A percentile compares a stretch with the other conserved stretches of the same genome.
These are phyloP conservation scores for Termitomyces sp. DNA, from an alignment of 768 basidiomycete species.

Conservation along the genomic window DNA sequence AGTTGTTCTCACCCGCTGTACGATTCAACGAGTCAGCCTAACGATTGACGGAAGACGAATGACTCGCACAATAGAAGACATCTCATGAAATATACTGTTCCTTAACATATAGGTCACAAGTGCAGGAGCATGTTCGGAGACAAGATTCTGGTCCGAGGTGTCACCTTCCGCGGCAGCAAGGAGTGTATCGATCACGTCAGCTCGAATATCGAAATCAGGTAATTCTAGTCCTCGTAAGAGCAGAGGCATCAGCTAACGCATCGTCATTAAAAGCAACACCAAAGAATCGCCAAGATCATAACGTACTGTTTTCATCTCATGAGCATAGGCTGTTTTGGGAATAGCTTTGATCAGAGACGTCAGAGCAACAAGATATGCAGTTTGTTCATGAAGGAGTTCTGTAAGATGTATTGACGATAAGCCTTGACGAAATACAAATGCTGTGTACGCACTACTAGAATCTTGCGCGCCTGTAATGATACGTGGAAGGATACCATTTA, in stretches of 20 bases:
- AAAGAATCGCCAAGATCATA: not conserved
- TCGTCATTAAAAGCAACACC: not conserved
- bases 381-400: conserved; percentile 37
- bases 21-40: not conserved
- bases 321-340: conserved; percentile 68
- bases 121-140: conserved; percentile 67
- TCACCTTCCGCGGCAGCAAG: conserved; percentile 62
- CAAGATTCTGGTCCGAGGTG: conserved; percentile 37
- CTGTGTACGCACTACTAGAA: conserved; percentile 38
- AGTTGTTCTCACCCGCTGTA: conserved; percentile 67
- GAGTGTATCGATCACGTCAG: conserved; percentile 78
- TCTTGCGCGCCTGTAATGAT: conserved; percentile 65
- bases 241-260: conserved; percentile 75
- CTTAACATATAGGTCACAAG: conserved; percentile 70
- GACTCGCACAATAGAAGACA: conserved; percentile 49
- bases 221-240: conserved; percentile 82
- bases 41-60: not conserved
- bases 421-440: not conserved
- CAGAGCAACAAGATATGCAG: conserved; percentile 77
- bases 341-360: conserved; percentile 75
- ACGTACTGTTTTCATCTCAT: conserved; percentile 60
- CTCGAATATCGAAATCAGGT: conserved; percentile 66
- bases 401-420: not conserved
- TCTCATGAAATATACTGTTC: conserved; percentile 46
- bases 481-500: conserved; percentile 64